These are phyloP conservation scores for Colletotrichum agaves DNA, from an alignment of 2,329 filamentous ascomycete species.

Conservation along the genomic window DNA sequence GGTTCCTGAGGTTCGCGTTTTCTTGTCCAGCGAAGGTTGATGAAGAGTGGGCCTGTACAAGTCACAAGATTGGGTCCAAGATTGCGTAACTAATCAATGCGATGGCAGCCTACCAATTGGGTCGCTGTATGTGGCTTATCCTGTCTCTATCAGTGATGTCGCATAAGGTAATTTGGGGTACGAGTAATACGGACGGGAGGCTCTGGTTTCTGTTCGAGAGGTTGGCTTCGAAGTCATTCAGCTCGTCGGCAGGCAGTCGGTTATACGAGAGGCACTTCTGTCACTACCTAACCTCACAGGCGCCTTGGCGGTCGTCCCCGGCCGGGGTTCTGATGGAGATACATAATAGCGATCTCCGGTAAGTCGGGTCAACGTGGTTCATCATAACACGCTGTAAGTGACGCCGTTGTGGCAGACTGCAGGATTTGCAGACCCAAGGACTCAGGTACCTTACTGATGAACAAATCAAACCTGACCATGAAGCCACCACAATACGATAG, in stretches of 20 bases:
- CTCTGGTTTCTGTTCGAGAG: slow-evolving; percentile 16
- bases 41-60: slow-evolving; percentile 30
- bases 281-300: background rate
- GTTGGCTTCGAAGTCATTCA: slow-evolving; percentile 3
- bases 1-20: slow-evolving; percentile 18
- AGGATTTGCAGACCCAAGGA: background rate
- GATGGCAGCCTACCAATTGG: slow-evolving; percentile 28
- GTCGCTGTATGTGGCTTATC: slow-evolving; percentile 15
- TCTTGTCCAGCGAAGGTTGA: slow-evolving; percentile 3
- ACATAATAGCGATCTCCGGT: slow-evolving; percentile 12
- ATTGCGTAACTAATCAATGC: slow-evolving; percentile 34
- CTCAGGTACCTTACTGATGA: background rate
- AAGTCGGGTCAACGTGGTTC: slow-evolving; percentile 11
- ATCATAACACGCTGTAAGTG: background rate
- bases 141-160: slow-evolving; percentile 16
- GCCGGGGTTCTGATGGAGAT: slow-evolving; percentile 6
- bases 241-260: background rate
- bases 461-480: background rate
- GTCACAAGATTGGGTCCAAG: slow-evolving; percentile 27
- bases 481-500: slow-evolving; percentile 14
- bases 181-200: too few relatives aligned
- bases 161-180: slow-evolving; percentile 35
- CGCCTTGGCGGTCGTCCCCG: slow-evolving; percentile 4
- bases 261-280: background rate
- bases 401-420: background rate